phyloP scores from a whole-genome alignment of 495 filamentous ascomycete genomes.

The Talaromyces wortmannii region DNA sequence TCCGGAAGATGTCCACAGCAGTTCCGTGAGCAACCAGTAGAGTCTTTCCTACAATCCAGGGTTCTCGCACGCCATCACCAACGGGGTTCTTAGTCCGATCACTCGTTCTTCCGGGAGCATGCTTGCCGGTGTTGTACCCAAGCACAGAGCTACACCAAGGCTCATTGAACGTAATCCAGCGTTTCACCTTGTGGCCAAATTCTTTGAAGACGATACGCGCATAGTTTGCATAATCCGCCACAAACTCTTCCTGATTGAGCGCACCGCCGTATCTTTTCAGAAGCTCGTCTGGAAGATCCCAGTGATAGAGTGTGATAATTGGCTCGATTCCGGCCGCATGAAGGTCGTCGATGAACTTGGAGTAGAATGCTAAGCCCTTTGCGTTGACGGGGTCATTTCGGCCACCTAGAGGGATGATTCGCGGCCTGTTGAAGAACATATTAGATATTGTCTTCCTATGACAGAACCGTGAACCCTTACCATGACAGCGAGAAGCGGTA shows the following conservation, averaged over 20 bases:
- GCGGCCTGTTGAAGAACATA: conserved; percentile 37
- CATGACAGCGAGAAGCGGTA: conserved; percentile 76
- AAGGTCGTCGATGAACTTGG: conserved; percentile 42
- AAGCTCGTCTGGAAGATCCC: conserved; percentile 46
- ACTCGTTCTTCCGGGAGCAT: conserved; percentile 45
- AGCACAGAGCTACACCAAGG: conserved; percentile 45
- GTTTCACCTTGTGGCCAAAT: conserved; percentile 41
- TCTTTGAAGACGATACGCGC: conserved; percentile 38
- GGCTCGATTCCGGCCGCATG: conserved; percentile 41
- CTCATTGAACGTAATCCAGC: conserved; percentile 54
- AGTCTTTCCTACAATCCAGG: conserved; percentile 44
- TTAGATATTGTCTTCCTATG: not conserved
- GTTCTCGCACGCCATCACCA: conserved; percentile 42
- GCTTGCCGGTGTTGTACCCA: conserved; percentile 44
- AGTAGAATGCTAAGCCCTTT: conserved; percentile 41
- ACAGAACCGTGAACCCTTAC: conserved; percentile 44
- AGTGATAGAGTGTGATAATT: conserved; percentile 47
- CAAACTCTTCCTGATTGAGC: conserved; percentile 45
- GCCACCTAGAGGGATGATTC: conserved; percentile 58
- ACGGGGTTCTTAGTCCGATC: conserved; percentile 39
- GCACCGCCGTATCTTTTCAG: conserved; percentile 45
- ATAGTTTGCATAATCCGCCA: conserved; percentile 44
- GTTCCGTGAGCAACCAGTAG: conserved; percentile 42
- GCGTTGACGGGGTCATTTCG: conserved; percentile 40
- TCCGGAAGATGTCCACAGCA: conserved; percentile 44